Conservation (phyloP, 495 filamentous ascomycete genomes). For the Beverwykella pulmonaria region DNA sequence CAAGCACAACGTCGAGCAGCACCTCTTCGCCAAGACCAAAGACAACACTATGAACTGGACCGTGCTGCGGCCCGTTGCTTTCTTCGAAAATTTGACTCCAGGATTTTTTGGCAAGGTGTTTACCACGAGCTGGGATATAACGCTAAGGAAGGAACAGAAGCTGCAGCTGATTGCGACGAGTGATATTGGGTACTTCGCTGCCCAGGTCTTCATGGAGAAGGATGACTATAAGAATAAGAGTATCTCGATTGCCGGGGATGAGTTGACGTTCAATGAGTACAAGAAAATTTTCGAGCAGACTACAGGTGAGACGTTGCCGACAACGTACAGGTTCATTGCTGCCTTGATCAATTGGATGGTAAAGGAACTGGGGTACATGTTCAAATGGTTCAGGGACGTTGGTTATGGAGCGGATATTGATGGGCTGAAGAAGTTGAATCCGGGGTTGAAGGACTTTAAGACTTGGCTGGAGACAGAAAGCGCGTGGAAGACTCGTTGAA, state of each 20-base stretch:
- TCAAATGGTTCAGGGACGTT: constrained; percentile 61
- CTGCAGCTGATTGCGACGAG: constrained; percentile 60
- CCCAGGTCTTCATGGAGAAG: constrained; percentile 58
- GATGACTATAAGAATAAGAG: constrained; percentile 50
- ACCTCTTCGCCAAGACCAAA: constrained; percentile 52
- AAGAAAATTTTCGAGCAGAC: constrained; percentile 53
- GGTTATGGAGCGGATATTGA: constrained; percentile 63
- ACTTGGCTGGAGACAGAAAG: constrained; percentile 54
- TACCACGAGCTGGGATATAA: constrained; percentile 50
- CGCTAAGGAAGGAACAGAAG: constrained; percentile 48
- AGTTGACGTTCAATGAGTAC: constrained; percentile 55
- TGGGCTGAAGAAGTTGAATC: constrained; percentile 54
- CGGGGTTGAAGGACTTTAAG: constrained; percentile 59
- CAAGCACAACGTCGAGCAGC: constrained; percentile 66
- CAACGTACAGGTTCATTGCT: constrained; percentile 38
- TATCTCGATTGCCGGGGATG: constrained; percentile 61
- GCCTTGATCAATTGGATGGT: constrained; percentile 47
- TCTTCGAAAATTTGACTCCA: constrained; percentile 65
- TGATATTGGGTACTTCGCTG: constrained; percentile 67
- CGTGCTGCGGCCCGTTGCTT: constrained; percentile 57
- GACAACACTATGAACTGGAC: constrained; percentile 49
- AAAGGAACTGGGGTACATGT: constrained; percentile 61
- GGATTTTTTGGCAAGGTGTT: constrained; percentile 64
- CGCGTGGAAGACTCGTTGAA: background rate
- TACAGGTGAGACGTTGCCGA: constrained; percentile 53